Evolutionary conservation across 495 filamentous ascomycete genomes (phyloP).

Genomic region (Talaromyces trachyspermus): DNA sequence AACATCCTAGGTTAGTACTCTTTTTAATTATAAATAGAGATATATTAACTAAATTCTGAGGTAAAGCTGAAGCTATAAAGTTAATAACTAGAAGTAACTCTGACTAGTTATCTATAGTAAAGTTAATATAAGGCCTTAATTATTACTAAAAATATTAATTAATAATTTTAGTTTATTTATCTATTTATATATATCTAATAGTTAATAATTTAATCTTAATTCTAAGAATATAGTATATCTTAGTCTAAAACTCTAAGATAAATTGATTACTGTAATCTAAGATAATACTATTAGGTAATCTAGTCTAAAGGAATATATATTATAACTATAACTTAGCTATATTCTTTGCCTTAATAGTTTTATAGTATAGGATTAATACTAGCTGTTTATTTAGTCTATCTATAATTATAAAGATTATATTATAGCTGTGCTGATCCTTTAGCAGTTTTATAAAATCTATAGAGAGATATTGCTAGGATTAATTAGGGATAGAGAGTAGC

Average conservation of each 20-base stretch:
- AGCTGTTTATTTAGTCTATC: not conserved
- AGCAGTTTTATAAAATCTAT: slow-evolving; percentile 13
- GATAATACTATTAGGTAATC: slow-evolving; percentile 9
- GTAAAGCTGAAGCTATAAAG: not conserved
- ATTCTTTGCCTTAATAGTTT: slow-evolving; percentile 1
- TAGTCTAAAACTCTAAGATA: slow-evolving; percentile 10
- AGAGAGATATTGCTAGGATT: not conserved
- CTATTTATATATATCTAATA: slow-evolving; percentile 13
- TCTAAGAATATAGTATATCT: slow-evolving; percentile 5
- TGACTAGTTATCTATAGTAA: not conserved
- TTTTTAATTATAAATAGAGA: not conserved
- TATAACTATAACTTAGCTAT: not conserved
- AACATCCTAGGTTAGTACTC: not conserved
- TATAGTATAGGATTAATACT: slow-evolving; percentile 9
- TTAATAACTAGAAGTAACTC: not conserved
- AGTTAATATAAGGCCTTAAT: slow-evolving; percentile 13
- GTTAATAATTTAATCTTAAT: slow-evolving; percentile 9
- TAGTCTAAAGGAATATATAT: not conserved
- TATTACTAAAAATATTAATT: slow-evolving; percentile 6
- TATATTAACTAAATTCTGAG: not conserved
- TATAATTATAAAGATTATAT: slow-evolving; percentile 8
- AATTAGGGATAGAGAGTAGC: not conserved
- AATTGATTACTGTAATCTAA: slow-evolving; percentile 11
- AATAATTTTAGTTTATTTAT: slow-evolving; percentile 14
- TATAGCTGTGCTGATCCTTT: slow-evolving; percentile 11